Percentiles rank a stretch among this genome's conserved stretches.
Evolutionary conservation across 2,329 filamentous ascomycete genomes (phyloP).

Genomic region (Penicillium brasilianum): DNA sequence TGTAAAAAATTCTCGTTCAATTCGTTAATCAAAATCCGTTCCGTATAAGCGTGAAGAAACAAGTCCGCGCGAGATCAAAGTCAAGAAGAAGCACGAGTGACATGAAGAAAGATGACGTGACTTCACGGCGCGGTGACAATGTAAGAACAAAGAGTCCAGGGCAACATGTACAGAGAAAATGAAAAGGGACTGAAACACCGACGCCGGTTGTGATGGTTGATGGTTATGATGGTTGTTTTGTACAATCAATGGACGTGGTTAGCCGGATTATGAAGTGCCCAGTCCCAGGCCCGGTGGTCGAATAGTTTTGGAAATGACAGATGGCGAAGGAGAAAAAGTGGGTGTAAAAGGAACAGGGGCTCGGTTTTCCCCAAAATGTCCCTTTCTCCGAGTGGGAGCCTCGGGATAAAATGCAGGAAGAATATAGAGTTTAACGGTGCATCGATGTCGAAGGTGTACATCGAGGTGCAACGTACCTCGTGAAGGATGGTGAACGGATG

Average conservation of each 20-base stretch:
- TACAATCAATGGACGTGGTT: slow-evolving; percentile 1
- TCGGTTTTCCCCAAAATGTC: not conserved
- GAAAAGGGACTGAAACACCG: not conserved
- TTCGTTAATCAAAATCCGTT: slow-evolving; percentile 7
- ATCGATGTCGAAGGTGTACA: slow-evolving; percentile 10
- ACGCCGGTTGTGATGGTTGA: slow-evolving; percentile 2
- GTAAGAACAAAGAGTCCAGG: not conserved
- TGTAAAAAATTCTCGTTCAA: slow-evolving; percentile 3
- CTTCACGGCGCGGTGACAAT: not conserved
- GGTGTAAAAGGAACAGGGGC: not conserved
- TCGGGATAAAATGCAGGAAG: not conserved
- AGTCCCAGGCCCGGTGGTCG: slow-evolving; percentile 1
- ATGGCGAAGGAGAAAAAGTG: not conserved
- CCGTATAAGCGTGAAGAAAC: slow-evolving; percentile 4
- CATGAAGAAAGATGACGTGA: not conserved
- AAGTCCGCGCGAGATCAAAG: not conserved
- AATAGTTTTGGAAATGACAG: slow-evolving; percentile 1
- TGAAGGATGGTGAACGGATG: not conserved
- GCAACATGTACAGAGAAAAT: slow-evolving; percentile 6
- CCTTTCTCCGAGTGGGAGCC: too few relatives aligned
- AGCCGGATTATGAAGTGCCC: not conserved
- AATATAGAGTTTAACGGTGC: slow-evolving; percentile 16
- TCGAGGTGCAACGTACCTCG: not conserved
- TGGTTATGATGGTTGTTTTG: slow-evolving; percentile 2
- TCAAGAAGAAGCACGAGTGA: slow-evolving; percentile 2